Conservation (phyloP, 306 rosid species). For the Echinosophora koreensis region DNA sequence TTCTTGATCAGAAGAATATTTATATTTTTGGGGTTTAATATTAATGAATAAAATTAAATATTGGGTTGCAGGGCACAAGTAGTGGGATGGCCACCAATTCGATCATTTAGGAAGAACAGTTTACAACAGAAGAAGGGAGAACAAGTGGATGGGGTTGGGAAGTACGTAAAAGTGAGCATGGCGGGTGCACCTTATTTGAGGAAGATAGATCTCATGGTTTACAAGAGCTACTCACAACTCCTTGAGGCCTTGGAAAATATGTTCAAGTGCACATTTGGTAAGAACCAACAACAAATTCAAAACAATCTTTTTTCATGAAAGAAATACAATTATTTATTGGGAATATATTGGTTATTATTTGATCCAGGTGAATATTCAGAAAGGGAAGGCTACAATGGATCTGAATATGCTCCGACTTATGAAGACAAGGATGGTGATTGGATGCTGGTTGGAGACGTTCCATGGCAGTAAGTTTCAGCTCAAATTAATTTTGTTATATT, state of each 20-base stretch:
- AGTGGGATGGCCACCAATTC: slow-evolving; percentile 95
- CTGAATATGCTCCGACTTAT: slow-evolving; percentile 70
- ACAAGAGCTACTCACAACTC: slow-evolving; percentile 70
- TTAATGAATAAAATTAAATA: not conserved
- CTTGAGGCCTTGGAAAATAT: slow-evolving; percentile 73
- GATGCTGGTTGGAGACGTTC: slow-evolving; percentile 89
- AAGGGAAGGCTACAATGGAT: slow-evolving; percentile 65
- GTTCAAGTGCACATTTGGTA: slow-evolving; percentile 81
- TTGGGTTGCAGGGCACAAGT: slow-evolving; percentile 69
- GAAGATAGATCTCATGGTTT: slow-evolving; percentile 77
- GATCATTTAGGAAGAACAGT: slow-evolving; percentile 70
- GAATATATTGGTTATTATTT: not conserved
- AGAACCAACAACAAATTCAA: slow-evolving; percentile 11
- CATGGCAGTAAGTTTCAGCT: slow-evolving; percentile 75
- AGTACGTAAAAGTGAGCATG: slow-evolving; percentile 82
- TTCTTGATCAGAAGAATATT: not conserved
- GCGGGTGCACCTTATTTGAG: slow-evolving; percentile 92
- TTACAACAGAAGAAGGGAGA: slow-evolving; percentile 58
- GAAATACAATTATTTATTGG: not conserved
- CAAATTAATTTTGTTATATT: not conserved
- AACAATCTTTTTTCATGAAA: not conserved
- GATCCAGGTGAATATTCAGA: slow-evolving; percentile 62
- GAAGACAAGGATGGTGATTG: slow-evolving; percentile 85
- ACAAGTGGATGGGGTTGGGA: slow-evolving; percentile 57
- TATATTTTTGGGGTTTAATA: not conserved